A percentile compares a stretch with the other conserved stretches of the same genome.
These are phyloP conservation scores for Synchytrium microbalum DNA, from an alignment of 371 early-diverging fungal species.

Conservation along the genomic window DNA sequence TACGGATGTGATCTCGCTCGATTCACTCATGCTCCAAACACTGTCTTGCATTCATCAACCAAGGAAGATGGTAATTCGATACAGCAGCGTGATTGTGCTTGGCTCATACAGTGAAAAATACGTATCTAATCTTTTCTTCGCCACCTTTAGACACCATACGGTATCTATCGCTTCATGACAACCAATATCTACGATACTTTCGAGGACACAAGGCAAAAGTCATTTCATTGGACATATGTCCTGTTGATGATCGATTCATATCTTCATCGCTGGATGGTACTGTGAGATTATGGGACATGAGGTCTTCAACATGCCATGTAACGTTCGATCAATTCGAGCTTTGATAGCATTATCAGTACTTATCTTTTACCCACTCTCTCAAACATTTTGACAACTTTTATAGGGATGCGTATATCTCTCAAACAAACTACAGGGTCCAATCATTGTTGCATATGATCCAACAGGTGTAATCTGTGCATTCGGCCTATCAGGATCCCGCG, in stretches of 20 bases:
- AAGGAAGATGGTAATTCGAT: constrained; percentile 70
- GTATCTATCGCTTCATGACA: constrained; percentile 86
- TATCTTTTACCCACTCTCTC: not conserved
- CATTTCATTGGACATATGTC: constrained; percentile 65
- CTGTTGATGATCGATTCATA: constrained; percentile 64
- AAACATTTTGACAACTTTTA: constrained; percentile 11
- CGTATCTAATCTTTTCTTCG: not conserved
- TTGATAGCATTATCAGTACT: not conserved
- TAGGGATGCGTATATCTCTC: constrained; percentile 25
- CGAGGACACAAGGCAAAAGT: constrained; percentile 75
- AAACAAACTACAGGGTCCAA: constrained; percentile 27
- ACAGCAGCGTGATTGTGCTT: not conserved
- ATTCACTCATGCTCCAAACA: constrained; percentile 70
- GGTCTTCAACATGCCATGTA: constrained; percentile 56
- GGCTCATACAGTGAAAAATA: not conserved
- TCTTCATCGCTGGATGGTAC: constrained; percentile 65
- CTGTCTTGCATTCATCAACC: constrained; percentile 81
- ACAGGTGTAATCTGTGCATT: constrained; percentile 72
- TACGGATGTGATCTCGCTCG: constrained; percentile 77
- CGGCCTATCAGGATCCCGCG: constrained; percentile 37
- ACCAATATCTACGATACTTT: constrained; percentile 87
- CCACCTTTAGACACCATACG: constrained; percentile 64
- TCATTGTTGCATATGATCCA: constrained; percentile 70
- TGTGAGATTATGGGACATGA: constrained; percentile 72
- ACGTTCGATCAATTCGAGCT: not conserved